Evolutionary conservation across 2,329 filamentous ascomycete genomes (phyloP), one percentile per base, ranked within the genome.

Genomic region (Monosporascus sp.): DNA sequence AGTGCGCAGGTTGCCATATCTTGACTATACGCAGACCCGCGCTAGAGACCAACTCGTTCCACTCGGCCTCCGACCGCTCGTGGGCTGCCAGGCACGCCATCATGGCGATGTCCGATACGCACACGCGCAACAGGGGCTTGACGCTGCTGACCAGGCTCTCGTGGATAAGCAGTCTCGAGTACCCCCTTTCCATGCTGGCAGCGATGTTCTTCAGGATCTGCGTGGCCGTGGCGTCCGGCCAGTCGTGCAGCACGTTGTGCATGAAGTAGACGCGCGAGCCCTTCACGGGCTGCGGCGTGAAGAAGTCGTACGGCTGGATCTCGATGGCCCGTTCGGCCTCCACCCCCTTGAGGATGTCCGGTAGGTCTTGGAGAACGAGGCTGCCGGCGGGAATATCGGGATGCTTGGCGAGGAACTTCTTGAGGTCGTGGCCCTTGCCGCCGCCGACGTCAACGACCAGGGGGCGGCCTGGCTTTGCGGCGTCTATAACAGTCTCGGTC

Each of bases 241-340:
- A 70, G 56, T 71, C 65, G 51, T 72, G 66, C 25, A 70, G 50
- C 3, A 71, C 63, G 7, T 62, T 61, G 42, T 67, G 56, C 47
- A 60, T 41, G 45, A 59, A 60, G 52, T 62, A 62, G 8, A 61
- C 65, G 6, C 66, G 66, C 0, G 73, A 73, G 3, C 71, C 73
- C 24, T 62, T 67, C 7, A 76, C 55, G 0, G 71, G 71, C 50
- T 76, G 72, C 5, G 67, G 63, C 0, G 63, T 68, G 51, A 74
- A 71, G 54, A 73, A 70, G 50, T 74, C 68, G 52, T 75, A 65
- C 2, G 59, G 55, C 49, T 63, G 60, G 3, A 62, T 55, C 4
- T 60, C 56, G 47, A 74, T 67, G 1, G 61, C 60, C 25, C 56
- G 50, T 15, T 62, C 42, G 0, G 57, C n/a, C 5, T 56, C 50